Base-by-base conservation (phyloP, 768 basidiomycete genomes). In the Suillus decipiens region DNA sequence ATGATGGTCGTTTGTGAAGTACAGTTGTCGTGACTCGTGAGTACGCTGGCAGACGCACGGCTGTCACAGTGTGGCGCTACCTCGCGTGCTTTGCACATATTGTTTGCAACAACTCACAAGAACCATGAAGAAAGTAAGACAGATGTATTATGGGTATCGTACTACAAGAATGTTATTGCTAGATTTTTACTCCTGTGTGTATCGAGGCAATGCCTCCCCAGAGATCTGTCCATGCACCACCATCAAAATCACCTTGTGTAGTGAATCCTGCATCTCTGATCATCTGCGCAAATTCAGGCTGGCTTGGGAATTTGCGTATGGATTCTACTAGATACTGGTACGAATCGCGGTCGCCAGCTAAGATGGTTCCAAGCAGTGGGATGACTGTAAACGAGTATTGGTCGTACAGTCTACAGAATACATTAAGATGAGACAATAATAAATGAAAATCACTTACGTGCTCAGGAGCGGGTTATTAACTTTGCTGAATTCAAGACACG, bases 271-370 rank as follows among this genome's bases (percentile, higher is more conserved):
- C 93, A 24, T 93, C 88, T 65, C 82, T 76, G 69, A 96, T 92
- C 95, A 99, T 90, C 68, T 85, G 77, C 7, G 95, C 89, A 77
- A 99, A 99, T 61, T 92, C 89, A 9, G 84, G 79, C 74, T 97
- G 96, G 12, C 86, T 81, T 33, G 96, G 96, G 81, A 99, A 99
- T 68, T 86, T 87, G 47, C 95, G 90, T 69, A 99, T 99, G 12
- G 95, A 97, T 76, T 99, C 97, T 48, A 99, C 94, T 50, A 99
- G 84, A 75, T 99, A 99, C 74, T 98, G 95, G 75, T 99, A 99
- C 7, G 95, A 96, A 24, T 87, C 90, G 24, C 96, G 84, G 76
- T 99, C 96, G 0, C 92, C 92, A 11, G 95, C 93, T n/a, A 99
- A 80, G 68, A 99, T 92, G 22, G 95, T 96, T n/a, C 97, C 97